These are phyloP conservation scores for Zelonia costaricensis DNA, from an alignment of 208 protist genomes.

Conservation along the genomic window DNA sequence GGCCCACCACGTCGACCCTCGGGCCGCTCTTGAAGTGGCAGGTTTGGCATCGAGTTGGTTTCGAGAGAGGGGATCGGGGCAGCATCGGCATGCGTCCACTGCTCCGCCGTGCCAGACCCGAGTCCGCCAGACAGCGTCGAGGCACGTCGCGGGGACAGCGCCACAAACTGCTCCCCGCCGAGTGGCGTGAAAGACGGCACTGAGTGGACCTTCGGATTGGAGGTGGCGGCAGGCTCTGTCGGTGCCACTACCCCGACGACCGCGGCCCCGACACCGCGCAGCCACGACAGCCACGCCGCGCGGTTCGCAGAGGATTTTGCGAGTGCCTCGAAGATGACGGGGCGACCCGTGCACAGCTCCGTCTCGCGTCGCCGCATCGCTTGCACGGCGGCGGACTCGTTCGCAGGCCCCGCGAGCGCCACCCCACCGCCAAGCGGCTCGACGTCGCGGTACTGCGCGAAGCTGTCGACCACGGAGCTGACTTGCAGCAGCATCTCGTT, in stretches of 20 bases:
- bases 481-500: constrained; percentile 19
- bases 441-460: constrained; percentile 6
- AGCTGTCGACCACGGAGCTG: constrained; percentile 13
- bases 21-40: constrained; percentile 18
- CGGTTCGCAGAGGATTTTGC: constrained; percentile 17
- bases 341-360: constrained; percentile 13
- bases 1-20: background rate
- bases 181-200: background rate
- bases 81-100: background rate
- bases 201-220: no score
- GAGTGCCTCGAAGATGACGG: constrained; percentile 20
- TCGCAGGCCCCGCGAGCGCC: background rate
- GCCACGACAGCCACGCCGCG: constrained; percentile 20
- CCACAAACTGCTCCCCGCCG: background rate
- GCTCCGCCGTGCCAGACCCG: constrained; percentile 2
- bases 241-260: no score
- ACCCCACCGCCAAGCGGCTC: constrained; percentile 4
- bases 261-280: background rate
- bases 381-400: constrained; percentile 1
- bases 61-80: background rate
- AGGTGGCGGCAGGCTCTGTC: no score
- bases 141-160: background rate
- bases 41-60: background rate
- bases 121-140: background rate
- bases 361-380: constrained; percentile 11